Percentiles rank a stretch among this genome's conserved stretches.
Conservation (phyloP, 805 yeast genomes). For the Kodamaea laetipori region DNA sequence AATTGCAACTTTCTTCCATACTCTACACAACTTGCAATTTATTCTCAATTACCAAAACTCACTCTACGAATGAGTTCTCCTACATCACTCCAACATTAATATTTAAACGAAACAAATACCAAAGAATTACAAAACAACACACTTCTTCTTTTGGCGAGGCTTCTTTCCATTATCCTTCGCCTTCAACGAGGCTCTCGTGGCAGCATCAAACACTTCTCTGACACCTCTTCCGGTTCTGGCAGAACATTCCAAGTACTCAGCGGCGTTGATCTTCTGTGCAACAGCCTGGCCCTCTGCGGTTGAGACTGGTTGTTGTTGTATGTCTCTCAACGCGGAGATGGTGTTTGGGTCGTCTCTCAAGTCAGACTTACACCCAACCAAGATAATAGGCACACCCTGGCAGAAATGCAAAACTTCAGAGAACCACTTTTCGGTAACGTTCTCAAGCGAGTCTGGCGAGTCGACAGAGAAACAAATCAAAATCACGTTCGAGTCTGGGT, state of each 20-base stretch:
- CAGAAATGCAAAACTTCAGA: constrained; percentile 44
- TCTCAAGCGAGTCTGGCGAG: constrained; percentile 34
- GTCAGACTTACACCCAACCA: constrained; percentile 43
- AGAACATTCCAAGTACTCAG: constrained; percentile 39
- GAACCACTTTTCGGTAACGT: constrained; percentile 43
- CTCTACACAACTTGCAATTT: too few relatives aligned
- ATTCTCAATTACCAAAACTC: too few relatives aligned
- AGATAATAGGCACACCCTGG: constrained; percentile 35
- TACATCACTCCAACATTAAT: neutral
- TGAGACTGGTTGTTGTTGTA: constrained; percentile 26
- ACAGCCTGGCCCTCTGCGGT: constrained; percentile 30
- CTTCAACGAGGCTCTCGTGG: constrained; percentile 33
- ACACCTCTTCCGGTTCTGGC: constrained; percentile 36
- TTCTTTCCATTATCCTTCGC: constrained; percentile 33
- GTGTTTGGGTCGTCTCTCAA: constrained; percentile 31
- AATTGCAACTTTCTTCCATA: too few relatives aligned
- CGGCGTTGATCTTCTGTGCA: constrained; percentile 32
- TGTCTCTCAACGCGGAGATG: constrained; percentile 29
- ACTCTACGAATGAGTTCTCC: too few relatives aligned
- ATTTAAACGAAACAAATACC: constrained; percentile 8
- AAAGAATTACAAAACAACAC: constrained; percentile 27
- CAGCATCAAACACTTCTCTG: constrained; percentile 32
- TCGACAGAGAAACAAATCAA: constrained; percentile 41
- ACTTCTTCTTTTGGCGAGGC: constrained; percentile 25
- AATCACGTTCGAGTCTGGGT: constrained; percentile 41